Evolutionary conservation across 2,329 filamentous ascomycete genomes (phyloP), one percentile per base, ranked within the genome.

Genomic region (Mollisia scopiformis): DNA sequence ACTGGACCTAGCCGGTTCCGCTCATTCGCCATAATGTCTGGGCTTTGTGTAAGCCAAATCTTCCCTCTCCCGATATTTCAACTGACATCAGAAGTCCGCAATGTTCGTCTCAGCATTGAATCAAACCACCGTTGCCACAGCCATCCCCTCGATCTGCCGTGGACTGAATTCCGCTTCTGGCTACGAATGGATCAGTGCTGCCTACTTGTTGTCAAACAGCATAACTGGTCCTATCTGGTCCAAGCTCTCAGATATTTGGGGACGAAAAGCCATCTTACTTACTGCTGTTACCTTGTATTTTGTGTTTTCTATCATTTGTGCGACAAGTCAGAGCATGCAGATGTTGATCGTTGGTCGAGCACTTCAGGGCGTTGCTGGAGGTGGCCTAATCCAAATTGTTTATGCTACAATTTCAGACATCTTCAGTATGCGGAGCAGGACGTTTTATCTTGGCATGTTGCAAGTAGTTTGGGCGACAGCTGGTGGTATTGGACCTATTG

Each of bases 181-280:
- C 21, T 84, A 83, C 63, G 79, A 77, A 6, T 85, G 82, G 82
- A 79, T 85, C 33, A 82, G 82, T 16, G 78, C 76, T 25, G 78
- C 81, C 7, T 84, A 83, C 62, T 58, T 67, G 55, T 59, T 66
- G 28, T 58, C 74, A 75, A 59, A 75, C 82, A 49, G 88, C 86
- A 1, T 75, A 88, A 14, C 83, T 80, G 63, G 83, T 82, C 1
- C 78, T 2, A 56, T 69, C 10, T 74, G 71, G 84, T 85, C 85
- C 21, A 88, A 88, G 67, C 74, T 88, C 27, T 85, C 83, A 51
- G 87, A 89, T 66, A 88, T 90, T 59, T 89, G 84, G 76, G 87
- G 87, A 2, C 78, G 87, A 50, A 90, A 89, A 68, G 82, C 82
- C 14, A 80, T 88, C 53, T 75, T 90, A 28, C 75, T 89, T n/a